phyloP scores from a whole-genome alignment of 148 eudicot species.

The Limonium bicolor region DNA sequence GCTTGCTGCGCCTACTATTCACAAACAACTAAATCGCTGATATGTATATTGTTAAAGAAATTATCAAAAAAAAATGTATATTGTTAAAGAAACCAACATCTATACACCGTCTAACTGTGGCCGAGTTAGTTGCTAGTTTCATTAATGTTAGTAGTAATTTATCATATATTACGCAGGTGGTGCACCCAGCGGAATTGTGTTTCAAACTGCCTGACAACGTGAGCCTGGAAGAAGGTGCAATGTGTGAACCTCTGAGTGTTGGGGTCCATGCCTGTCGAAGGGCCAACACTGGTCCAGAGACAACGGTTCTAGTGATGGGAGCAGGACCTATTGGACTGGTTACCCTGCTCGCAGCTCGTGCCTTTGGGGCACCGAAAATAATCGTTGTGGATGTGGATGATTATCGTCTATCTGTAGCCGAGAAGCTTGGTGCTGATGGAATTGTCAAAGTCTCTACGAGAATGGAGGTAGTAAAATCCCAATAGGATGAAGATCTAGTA shows the following conservation, averaged over 20 bases:
- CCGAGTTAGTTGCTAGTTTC: too few relatives aligned
- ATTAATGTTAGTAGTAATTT: too few relatives aligned
- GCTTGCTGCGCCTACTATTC: too few relatives aligned
- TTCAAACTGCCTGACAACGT: constrained; percentile 4
- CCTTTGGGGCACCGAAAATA: constrained; percentile 55
- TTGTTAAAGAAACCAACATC: too few relatives aligned
- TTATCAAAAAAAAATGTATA: too few relatives aligned
- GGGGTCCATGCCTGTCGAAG: constrained; percentile 71
- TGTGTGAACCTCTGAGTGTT: constrained; percentile 29
- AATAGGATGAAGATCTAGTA: too few relatives aligned
- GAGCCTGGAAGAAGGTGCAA: constrained; percentile 6
- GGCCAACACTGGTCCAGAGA: constrained; percentile 34
- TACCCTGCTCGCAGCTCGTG: constrained; percentile 50
- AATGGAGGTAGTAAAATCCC: constrained; percentile 31
- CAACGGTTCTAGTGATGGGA: constrained; percentile 46
- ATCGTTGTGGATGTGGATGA: constrained; percentile 50
- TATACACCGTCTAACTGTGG: too few relatives aligned
- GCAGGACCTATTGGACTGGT: constrained; percentile 73
- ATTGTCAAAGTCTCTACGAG: constrained; percentile 31
- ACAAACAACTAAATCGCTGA: too few relatives aligned
- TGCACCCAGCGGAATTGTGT: constrained; percentile 93
- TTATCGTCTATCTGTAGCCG: constrained; percentile 34
- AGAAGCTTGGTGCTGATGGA: constrained; percentile 43
- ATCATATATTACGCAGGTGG: too few relatives aligned
- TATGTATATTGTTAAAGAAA: too few relatives aligned